Conservation (phyloP, 2,329 filamentous ascomycete genomes). For the Fusarium hainanense region DNA sequence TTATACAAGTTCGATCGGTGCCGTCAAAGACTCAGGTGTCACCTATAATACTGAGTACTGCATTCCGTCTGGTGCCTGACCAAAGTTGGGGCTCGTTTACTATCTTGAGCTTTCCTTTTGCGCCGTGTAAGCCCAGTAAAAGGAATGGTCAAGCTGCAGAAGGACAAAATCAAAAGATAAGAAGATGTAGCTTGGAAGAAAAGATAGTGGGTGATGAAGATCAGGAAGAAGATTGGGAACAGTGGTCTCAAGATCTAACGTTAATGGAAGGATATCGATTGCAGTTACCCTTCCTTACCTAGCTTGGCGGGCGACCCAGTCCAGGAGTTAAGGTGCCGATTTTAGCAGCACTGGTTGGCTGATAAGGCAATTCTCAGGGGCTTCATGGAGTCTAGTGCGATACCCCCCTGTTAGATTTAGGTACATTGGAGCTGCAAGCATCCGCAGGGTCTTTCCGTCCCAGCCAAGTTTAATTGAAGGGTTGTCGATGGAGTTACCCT, state of each 20-base stretch:
- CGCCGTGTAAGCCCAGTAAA: neutral
- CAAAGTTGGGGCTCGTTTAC: neutral
- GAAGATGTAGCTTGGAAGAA: neutral
- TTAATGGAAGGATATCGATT: constrained; percentile 14
- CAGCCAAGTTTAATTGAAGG: constrained; percentile 11
- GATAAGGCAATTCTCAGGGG: constrained; percentile 10
- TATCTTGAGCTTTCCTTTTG: constrained; percentile 1
- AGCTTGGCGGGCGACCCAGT: constrained; percentile 5
- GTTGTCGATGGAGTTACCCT: neutral
- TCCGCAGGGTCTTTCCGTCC: constrained; percentile 6
- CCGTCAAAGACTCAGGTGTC: constrained; percentile 20
- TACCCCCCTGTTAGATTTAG: constrained; percentile 5
- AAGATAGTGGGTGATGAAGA: constrained; percentile 8
- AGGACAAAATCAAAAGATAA: neutral
- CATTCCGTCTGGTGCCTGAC: constrained; percentile 29
- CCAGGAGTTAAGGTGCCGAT: constrained; percentile 1
- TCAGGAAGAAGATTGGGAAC: constrained; percentile 14
- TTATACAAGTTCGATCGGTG: constrained; percentile 6
- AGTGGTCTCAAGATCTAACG: constrained; percentile 12
- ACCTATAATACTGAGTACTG: constrained; percentile 14
- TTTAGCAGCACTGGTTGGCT: constrained; percentile 30
- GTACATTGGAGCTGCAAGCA: neutral
- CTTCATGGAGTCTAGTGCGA: constrained; percentile 13
- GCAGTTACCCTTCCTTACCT: neutral
- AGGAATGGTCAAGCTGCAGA: neutral